Evolutionary conservation across 345 rosid species (phyloP).

Genomic region (Angophora floribunda): DNA sequence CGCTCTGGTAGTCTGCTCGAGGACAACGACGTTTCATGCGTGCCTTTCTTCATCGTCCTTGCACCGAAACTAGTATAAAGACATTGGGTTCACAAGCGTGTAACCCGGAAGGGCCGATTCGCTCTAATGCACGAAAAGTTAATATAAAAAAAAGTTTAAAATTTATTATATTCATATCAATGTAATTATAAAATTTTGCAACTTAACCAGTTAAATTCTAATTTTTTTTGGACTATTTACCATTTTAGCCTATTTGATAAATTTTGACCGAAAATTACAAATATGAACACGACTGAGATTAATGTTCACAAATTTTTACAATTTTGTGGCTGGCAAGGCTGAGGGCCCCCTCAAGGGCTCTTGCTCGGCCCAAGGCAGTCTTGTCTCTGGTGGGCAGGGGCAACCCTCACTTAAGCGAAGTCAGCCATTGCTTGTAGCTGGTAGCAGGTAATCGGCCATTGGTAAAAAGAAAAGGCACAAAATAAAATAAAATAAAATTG

Average conservation of each 20-base stretch:
- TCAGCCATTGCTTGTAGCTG: accelerated
- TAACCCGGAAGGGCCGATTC: background rate
- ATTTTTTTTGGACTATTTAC: accelerated
- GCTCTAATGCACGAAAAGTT: background rate
- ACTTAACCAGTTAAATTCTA: too few relatives aligned
- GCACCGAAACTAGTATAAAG: background rate
- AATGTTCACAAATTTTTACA: too few relatives aligned
- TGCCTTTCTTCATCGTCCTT: background rate
- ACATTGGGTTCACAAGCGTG: background rate
- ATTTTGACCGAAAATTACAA: accelerated
- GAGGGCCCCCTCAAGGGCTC: background rate
- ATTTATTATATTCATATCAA: too few relatives aligned
- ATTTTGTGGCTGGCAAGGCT: too few relatives aligned
- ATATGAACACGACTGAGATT: accelerated
- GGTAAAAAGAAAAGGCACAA: too few relatives aligned
- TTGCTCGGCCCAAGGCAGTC: too few relatives aligned
- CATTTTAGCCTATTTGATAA: accelerated
- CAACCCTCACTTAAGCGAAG: background rate
- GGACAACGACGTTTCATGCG: background rate
- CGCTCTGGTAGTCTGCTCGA: background rate
- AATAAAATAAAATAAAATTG: accelerated
- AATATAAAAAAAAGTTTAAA: too few relatives aligned
- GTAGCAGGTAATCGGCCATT: accelerated
- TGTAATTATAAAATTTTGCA: too few relatives aligned
- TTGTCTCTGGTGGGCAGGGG: background rate